phyloP scores from a whole-genome alignment of 345 rosid genomes.

The Abelmoschus esculentus region DNA sequence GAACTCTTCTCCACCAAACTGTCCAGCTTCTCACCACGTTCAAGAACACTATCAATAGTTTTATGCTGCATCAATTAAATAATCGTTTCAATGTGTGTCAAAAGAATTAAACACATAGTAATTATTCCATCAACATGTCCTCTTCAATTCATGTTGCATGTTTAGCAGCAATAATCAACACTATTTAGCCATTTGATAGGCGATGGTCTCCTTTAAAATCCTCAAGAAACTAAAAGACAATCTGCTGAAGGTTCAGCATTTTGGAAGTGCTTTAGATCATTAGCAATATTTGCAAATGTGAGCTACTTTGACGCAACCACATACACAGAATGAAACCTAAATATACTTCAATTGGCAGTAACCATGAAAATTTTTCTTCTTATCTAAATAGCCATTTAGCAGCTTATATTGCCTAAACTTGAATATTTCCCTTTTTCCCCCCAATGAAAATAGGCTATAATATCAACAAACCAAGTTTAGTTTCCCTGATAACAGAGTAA shows the following conservation, averaged over 20 bases:
- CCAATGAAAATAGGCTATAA: neutral
- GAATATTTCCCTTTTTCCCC: neutral
- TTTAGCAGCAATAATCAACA: neutral
- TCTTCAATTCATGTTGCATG: neutral
- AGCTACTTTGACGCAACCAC: neutral
- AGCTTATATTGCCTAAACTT: neutral
- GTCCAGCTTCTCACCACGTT: conserved; percentile 92
- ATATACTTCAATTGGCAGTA: neutral
- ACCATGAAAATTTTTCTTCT: neutral
- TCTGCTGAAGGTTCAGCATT: neutral
- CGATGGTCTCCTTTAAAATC: neutral
- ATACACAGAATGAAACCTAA: neutral
- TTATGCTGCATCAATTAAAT: conserved; percentile 52
- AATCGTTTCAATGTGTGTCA: neutral
- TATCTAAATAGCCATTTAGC: neutral
- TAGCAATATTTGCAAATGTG: neutral
- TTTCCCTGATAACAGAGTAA: neutral
- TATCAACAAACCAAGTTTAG: neutral
- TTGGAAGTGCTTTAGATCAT: neutral
- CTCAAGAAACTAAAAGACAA: neutral
- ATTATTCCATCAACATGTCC: neutral
- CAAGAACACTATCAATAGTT: conserved; percentile 94
- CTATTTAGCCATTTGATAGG: neutral
- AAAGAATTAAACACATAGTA: neutral
- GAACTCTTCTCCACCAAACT: conserved; percentile 97